Base-by-base conservation (phyloP, 208 protist genomes). In the Acanthamoeba quina region DNA sequence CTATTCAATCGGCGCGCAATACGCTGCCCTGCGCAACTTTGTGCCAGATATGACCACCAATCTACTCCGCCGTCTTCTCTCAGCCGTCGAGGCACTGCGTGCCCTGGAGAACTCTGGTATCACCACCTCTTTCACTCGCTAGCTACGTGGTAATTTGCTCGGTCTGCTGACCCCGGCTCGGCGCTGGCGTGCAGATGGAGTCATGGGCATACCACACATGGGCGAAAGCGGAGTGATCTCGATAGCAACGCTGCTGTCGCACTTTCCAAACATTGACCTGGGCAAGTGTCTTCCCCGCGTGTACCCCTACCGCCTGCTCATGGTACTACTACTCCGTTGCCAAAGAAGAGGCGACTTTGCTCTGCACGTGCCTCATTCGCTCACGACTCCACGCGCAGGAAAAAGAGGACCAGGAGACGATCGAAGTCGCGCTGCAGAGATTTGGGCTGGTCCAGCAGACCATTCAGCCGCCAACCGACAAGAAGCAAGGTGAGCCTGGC, bases 401-500 rank as follows among this genome's bases (percentile, higher is more conserved):
- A 49, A 92, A 92, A 56, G 86, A 92, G 49, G 90, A 94, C 26
- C 90, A 85, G 11, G 90, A 94, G 54, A 68, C 54, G 6, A 66
- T 94, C 21, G 90, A 94, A 31, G 56, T 94, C 13, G 74, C 74
- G 19, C 74, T 94, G 24, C 64, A 34, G 2, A 86, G 47, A 47
- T 86, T 80, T 86, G 78, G 78, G 19, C 52, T 86, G 4, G 78
- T 62, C 7, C 44, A 60, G 44, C 78, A 86, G 15, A n/a, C 78
- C 5, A 29, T 5, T 24, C 68, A 34, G 47, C n/a, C 68, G 68
- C n/a, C 15, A 44, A 13, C 31, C 31, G 68, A 44, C 34, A 76
- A 47, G n/a, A 29, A 31, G 68, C 15, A 56, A 19, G 52, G 52
- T 56, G 17, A 13, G 15, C 52, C 21, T 56, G 19, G 5, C 11